A percentile compares a stretch with the other conserved stretches of the same genome.
Evolutionary conservation across 306 rosid genomes (phyloP).

Genomic region (Aeschynomene evenia): DNA sequence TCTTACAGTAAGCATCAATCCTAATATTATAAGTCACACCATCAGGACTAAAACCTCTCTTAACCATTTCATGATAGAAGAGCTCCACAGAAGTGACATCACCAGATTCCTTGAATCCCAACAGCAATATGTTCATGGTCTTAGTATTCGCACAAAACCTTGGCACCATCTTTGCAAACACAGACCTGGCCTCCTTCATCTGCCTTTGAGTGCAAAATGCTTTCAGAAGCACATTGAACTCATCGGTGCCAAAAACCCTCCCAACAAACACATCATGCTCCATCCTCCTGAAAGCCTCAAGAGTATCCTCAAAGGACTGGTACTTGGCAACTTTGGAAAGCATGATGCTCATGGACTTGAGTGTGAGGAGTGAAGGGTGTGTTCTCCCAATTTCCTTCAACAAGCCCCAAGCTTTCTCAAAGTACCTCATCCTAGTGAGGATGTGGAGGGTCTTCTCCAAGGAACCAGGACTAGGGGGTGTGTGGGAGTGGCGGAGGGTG

Average conservation of each 20-base stretch:
- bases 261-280: constrained; percentile 61
- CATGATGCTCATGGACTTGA: constrained; percentile 87
- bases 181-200: constrained; percentile 84
- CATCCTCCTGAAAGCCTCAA: constrained; percentile 70
- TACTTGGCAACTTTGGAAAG: constrained; percentile 71
- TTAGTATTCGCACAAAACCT: constrained; percentile 61
- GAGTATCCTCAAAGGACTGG: constrained; percentile 64
- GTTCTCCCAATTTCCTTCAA: constrained; percentile 38
- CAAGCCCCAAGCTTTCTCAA: constrained; percentile 72
- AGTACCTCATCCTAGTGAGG: constrained; percentile 74
- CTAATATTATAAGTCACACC: constrained; percentile 63
- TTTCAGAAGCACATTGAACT: constrained; percentile 72
- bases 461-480: constrained; percentile 51
- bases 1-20: constrained; percentile 84
- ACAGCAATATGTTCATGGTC: constrained; percentile 86
- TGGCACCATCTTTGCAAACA: constrained; percentile 59
- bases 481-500: constrained; percentile 43
- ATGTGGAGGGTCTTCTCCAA: constrained; percentile 78
- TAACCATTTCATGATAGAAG: constrained; percentile 81
- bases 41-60: constrained; percentile 74
- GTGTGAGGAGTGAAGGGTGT: constrained; percentile 62
- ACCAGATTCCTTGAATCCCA: constrained; percentile 89
- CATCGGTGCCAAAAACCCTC: constrained; percentile 61
- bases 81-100: constrained; percentile 76
- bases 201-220: constrained; percentile 78